Conservation (phyloP, 768 basidiomycete genomes). For the Trametes cubensis region DNA sequence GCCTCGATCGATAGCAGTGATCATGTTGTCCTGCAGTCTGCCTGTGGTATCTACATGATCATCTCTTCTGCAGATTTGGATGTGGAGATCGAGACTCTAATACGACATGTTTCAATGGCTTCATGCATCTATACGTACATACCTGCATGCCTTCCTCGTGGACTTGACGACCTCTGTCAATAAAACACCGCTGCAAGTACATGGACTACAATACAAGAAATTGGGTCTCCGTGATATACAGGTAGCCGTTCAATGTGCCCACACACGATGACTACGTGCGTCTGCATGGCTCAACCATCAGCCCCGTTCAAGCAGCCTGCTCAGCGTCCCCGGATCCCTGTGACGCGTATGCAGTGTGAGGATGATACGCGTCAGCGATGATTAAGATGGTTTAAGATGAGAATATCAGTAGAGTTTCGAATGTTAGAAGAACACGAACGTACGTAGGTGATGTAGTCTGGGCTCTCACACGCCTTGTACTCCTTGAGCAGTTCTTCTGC, state of each 20-base stretch:
- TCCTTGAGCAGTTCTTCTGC: conserved; percentile 89
- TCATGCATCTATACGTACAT: too few species aligned
- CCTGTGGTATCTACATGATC: neutral
- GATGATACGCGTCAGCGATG: neutral
- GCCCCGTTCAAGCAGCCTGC: conserved; percentile 10
- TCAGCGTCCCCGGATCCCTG: conserved; percentile 27
- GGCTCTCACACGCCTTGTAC: conserved; percentile 94
- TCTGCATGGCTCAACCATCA: neutral
- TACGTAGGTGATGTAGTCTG: conserved; percentile 91
- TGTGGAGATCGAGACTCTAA: too few species aligned
- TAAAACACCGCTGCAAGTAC: conserved; percentile 5
- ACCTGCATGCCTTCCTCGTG: too few species aligned
- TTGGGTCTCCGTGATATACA: conserved; percentile 3
- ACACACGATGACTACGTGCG: too few species aligned
- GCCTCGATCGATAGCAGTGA: neutral
- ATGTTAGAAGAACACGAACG: conserved; percentile 34
- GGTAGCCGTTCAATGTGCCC: neutral
- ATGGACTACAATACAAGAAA: conserved; percentile 21
- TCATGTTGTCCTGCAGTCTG: neutral
- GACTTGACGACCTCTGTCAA: neutral
- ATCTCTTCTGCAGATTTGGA: too few species aligned
- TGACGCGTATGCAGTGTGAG: neutral
- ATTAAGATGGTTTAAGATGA: neutral
- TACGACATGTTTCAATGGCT: too few species aligned
- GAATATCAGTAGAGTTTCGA: neutral